Conservation (phyloP, 805 yeast species). For the Ogataea chonburiensis region DNA sequence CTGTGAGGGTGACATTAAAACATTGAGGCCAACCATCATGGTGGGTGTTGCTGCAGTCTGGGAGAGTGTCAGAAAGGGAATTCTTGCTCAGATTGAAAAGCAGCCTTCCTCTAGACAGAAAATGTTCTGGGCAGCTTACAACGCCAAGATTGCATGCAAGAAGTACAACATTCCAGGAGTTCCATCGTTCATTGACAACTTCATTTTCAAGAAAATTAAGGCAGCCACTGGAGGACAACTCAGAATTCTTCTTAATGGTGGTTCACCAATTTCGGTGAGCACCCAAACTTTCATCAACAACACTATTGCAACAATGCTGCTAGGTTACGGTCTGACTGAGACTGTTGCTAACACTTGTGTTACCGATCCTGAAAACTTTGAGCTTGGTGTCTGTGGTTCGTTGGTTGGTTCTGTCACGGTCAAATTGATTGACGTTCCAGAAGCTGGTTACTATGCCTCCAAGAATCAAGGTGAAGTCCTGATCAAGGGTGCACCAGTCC, state of each 20-base stretch:
- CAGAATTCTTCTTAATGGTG: constrained; percentile 78
- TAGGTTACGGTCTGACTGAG: constrained; percentile 97
- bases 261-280: constrained; percentile 79
- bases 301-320: constrained; percentile 78
- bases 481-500: constrained; percentile 71
- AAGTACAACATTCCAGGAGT: constrained; percentile 77
- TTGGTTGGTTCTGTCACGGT: constrained; percentile 79
- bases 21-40: constrained; percentile 89
- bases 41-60: constrained; percentile 99
- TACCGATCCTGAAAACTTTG: constrained; percentile 61
- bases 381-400: constrained; percentile 78
- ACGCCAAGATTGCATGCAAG: constrained; percentile 64
- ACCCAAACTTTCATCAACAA: constrained; percentile 80
- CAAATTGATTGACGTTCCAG: constrained; percentile 87
- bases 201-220: constrained; percentile 83
- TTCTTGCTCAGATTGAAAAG: constrained; percentile 67
- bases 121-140: constrained; percentile 85
- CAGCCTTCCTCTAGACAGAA: constrained; percentile 67
- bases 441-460: constrained; percentile 87
- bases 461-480: constrained; percentile 91
- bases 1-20: constrained; percentile 84
- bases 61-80: constrained; percentile 94
- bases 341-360: constrained; percentile 87
- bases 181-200: constrained; percentile 60
- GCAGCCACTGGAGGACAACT: constrained; percentile 94